Conservation (phyloP, 2,329 filamentous ascomycete species). For the Fusarium hostae region DNA sequence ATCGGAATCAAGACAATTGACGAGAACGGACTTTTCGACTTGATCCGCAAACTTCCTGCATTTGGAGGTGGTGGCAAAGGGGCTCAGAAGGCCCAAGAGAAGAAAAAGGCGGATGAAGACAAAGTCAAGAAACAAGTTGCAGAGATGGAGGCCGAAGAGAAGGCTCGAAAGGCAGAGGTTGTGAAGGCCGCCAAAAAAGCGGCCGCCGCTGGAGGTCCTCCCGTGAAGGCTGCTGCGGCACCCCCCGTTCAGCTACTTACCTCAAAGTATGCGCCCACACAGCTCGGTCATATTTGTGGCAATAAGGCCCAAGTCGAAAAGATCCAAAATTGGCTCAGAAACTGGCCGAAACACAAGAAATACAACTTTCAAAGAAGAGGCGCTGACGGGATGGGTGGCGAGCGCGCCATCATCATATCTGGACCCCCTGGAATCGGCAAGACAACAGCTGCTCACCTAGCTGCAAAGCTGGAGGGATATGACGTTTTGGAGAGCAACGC, state of each 20-base stretch:
- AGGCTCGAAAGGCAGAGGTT: constrained; percentile 63
- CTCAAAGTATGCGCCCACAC: constrained; percentile 90
- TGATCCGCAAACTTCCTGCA: constrained; percentile 83
- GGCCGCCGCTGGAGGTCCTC: constrained; percentile 43
- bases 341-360: constrained; percentile 82
- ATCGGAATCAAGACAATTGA: constrained; percentile 90
- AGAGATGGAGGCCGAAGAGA: constrained; percentile 88
- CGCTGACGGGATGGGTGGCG: constrained; percentile 83
- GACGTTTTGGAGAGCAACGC: constrained; percentile 96
- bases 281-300: constrained; percentile 89
- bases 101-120: constrained; percentile 84
- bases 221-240: constrained; percentile 51
- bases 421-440: constrained; percentile 97
- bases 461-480: constrained; percentile 91
- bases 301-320: constrained; percentile 93
- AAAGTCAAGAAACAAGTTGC: constrained; percentile 83
- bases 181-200: constrained; percentile 61
- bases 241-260: constrained; percentile 83
- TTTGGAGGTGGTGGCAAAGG: constrained; percentile 90
- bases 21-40: constrained; percentile 88
- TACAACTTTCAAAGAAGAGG: constrained; percentile 85
- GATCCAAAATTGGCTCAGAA: constrained; percentile 86
- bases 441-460: constrained; percentile 94
- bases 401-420: constrained; percentile 92
- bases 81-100: constrained; percentile 85